A percentile compares a stretch with the other conserved stretches of the same genome.
phyloP scores from a whole-genome alignment of 1,139 yeast genomes.

The Diutina siamensis region DNA sequence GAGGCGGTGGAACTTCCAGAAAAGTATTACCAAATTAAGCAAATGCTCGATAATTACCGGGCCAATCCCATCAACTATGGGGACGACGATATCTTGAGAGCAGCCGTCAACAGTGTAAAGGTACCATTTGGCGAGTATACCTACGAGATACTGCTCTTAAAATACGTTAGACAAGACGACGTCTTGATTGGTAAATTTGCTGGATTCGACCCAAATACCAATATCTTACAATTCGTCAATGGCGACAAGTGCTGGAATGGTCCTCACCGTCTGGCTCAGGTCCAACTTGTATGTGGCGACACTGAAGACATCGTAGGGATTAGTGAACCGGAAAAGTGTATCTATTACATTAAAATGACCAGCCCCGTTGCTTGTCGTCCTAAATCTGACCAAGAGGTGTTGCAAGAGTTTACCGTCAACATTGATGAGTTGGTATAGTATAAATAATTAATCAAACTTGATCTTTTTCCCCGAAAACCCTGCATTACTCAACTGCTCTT shows the following conservation, averaged over 20 bases:
- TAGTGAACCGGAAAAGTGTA: conserved; percentile 84
- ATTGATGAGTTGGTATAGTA: background rate
- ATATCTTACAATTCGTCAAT: conserved; percentile 31
- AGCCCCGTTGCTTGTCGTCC: background rate
- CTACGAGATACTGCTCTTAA: conserved; percentile 52
- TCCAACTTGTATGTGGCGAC: conserved; percentile 59
- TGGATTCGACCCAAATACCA: conserved; percentile 16
- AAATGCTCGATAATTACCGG: background rate
- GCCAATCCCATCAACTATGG: conserved; percentile 32
- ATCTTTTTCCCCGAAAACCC: conserved; percentile 81
- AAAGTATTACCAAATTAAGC: background rate
- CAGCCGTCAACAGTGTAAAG: conserved; percentile 21
- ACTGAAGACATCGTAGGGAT: conserved; percentile 47
- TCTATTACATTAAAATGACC: conserved; percentile 38
- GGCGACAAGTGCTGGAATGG: conserved; percentile 98
- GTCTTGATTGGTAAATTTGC: conserved; percentile 45
- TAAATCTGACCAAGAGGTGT: background rate
- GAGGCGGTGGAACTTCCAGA: background rate
- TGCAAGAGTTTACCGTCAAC: background rate
- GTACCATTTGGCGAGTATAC: conserved; percentile 55
- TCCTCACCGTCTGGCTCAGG: conserved; percentile 62
- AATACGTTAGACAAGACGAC: conserved; percentile 47
- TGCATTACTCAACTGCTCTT: conserved; percentile 51
- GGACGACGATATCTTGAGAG: conserved; percentile 50
- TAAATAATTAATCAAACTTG: conserved; percentile 36